Base-by-base conservation (phyloP, 2,329 filamentous ascomycete genomes). In the Aspergillus uvarum region DNA sequence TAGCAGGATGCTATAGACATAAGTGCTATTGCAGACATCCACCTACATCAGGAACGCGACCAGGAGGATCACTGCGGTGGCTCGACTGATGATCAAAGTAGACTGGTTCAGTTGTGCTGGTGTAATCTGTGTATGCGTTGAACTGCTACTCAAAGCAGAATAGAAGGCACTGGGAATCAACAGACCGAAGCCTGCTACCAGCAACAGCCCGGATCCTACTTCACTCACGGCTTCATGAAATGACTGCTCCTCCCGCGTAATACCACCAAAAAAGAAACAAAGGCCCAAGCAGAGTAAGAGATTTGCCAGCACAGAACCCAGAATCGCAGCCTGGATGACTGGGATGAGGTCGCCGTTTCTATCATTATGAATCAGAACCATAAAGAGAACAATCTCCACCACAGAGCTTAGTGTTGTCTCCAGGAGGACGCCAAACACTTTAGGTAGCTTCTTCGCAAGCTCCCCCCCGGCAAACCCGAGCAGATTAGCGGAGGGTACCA, bases 371-470 rank as follows among this genome's bases (percentile, higher is more conserved):
- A 95, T 81, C 49, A 96, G 78, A 2, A 93, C 84, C 80, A 94
- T 89, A 76, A 96, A 95, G 31, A 96, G 79, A 51, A 96, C 85
- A 59, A 96, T 88, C 72, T 96, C 91, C 55, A 95, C 90, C 10
- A 92, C 77, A 0, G 89, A 90, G 2, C 89, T 90, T 54, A 92
- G 74, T 0, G 81, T 81, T 1, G 81, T 84, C 67, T 85, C 83
- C 10, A 84, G 63, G 48, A 80, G 60, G 7, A 77, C 69, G 22
- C 75, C 75, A 52, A 87, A 75, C 8, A 91, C 89, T 68, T 90
- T 90, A 32, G 89, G 89, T 59, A 94, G 76, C 76, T 94, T 94
- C 61, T 87, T 83, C 1, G 89, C 85, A 61, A 91, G 76, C 71
- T 91, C 87, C 64, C 89, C 85, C 14, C 89, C 88, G 5, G 88